Evolutionary conservation across 2,329 filamentous ascomycete species (phyloP).

Genomic region (Thelonectria rubi): DNA sequence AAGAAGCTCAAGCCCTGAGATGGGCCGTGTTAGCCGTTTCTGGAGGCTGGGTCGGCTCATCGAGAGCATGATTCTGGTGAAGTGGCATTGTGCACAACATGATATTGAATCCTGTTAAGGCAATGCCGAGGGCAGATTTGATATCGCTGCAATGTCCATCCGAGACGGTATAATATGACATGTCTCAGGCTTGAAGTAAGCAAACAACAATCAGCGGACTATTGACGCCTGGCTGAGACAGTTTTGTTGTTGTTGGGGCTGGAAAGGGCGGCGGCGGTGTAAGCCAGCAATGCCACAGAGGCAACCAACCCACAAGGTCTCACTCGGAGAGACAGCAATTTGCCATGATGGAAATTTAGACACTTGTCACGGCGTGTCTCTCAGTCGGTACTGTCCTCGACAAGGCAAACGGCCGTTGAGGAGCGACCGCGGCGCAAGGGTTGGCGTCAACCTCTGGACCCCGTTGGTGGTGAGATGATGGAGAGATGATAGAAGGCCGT

Average conservation of each 20-base stretch:
- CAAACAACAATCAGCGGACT: background rate
- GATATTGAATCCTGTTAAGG: conserved; percentile 8
- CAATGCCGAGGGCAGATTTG: conserved; percentile 20
- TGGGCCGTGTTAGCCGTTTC: conserved; percentile 33
- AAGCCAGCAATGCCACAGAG: background rate
- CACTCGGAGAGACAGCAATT: background rate
- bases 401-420: background rate
- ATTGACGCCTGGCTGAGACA: conserved; percentile 3
- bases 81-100: conserved; percentile 34
- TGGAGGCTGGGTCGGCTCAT: conserved; percentile 34
- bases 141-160: conserved; percentile 10
- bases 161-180: conserved; percentile 2
- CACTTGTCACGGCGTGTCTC: background rate
- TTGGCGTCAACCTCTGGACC: background rate
- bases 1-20: conserved; percentile 34
- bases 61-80: conserved; percentile 31
- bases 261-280: background rate
- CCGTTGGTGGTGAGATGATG: background rate
- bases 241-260: conserved; percentile 1
- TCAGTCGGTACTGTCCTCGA: background rate
- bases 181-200: background rate
- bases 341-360: background rate
- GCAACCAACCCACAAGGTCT: background rate
- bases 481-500: background rate
- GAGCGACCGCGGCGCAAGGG: background rate